These are phyloP conservation scores for Adiantum capillusveneris DNA, from an alignment of 75 land plant species.

Conservation along the genomic window DNA sequence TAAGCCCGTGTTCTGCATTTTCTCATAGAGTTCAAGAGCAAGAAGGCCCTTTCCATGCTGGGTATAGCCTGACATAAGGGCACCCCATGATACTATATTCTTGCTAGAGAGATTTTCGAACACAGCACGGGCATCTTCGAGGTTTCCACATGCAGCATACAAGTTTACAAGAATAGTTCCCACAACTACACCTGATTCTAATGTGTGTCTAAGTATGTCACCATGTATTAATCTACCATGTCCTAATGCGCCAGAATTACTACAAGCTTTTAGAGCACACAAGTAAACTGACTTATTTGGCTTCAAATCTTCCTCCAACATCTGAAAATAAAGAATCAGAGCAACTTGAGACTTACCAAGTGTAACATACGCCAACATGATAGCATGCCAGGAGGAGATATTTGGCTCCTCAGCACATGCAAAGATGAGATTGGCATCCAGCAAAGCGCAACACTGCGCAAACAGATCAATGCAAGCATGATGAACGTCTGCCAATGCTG, in stretches of 20 bases:
- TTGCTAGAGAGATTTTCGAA: conserved; percentile 1
- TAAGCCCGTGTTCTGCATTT: conserved; percentile 10
- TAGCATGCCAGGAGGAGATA: neutral
- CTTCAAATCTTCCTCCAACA: conserved; percentile 12
- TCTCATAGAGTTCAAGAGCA: conserved; percentile 9
- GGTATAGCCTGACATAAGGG: conserved; percentile 40
- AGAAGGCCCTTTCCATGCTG: conserved; percentile 10
- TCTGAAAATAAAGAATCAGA: conserved; percentile 4
- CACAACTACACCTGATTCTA: neutral
- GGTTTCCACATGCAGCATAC: conserved; percentile 10
- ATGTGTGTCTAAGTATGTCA: conserved; percentile 1
- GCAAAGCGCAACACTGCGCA: neutral
- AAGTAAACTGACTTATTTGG: conserved; percentile 20
- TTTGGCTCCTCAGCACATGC: neutral
- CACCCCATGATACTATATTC: conserved; percentile 4
- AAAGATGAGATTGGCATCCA: conserved; percentile 7
- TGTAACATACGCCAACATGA: neutral
- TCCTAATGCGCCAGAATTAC: neutral
- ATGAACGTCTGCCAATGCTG: neutral
- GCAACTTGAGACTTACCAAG: conserved; percentile 7
- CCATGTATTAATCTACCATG: conserved; percentile 11
- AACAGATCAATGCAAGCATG: neutral
- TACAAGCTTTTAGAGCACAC: conserved; percentile 13
- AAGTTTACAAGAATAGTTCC: conserved; percentile 6
- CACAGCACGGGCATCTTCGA: conserved; percentile 6